phyloP scores from a whole-genome alignment of 2,329 filamentous ascomycete genomes.

The Apiospora phragmitis region DNA sequence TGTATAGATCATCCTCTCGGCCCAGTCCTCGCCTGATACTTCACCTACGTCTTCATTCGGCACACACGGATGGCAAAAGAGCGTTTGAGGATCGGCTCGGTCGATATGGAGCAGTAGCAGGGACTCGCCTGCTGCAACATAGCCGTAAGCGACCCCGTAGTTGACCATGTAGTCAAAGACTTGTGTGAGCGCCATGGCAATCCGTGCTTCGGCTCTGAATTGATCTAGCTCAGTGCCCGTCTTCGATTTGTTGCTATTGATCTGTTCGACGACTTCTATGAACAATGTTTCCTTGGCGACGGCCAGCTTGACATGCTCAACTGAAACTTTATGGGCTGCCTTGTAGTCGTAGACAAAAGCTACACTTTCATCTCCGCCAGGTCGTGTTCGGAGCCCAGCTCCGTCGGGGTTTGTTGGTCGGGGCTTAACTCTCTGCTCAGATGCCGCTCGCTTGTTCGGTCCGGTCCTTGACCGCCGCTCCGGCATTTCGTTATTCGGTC shows the following conservation, averaged over 20 bases:
- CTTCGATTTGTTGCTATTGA: neutral
- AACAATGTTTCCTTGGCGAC: conserved; percentile 9
- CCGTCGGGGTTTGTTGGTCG: conserved; percentile 15
- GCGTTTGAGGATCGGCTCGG: conserved; percentile 16
- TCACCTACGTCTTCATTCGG: conserved; percentile 15
- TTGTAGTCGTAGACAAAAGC: conserved; percentile 14
- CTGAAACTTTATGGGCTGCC: conserved; percentile 5
- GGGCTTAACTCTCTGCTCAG: conserved; percentile 12
- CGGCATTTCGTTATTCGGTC: conserved; percentile 9
- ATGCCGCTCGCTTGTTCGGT: conserved; percentile 17
- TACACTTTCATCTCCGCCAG: conserved; percentile 3
- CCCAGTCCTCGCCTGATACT: neutral
- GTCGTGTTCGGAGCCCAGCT: neutral
- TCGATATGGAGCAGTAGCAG: conserved; percentile 27
- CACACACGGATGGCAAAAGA: conserved; percentile 21
- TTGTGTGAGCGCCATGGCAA: conserved; percentile 23
- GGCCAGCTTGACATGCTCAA: conserved; percentile 7
- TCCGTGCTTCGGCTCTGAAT: conserved; percentile 12
- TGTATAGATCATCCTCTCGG: conserved; percentile 16
- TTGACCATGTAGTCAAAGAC: conserved; percentile 24
- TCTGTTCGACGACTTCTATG: conserved; percentile 9
- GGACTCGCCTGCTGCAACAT: conserved; percentile 26
- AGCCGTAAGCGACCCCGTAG: conserved; percentile 24
- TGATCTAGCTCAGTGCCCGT: neutral
- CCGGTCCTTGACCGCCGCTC: conserved; percentile 14